phyloP scores from a whole-genome alignment of 2,329 filamentous ascomycete genomes.

The Macrophomina pseudophaseolina region DNA sequence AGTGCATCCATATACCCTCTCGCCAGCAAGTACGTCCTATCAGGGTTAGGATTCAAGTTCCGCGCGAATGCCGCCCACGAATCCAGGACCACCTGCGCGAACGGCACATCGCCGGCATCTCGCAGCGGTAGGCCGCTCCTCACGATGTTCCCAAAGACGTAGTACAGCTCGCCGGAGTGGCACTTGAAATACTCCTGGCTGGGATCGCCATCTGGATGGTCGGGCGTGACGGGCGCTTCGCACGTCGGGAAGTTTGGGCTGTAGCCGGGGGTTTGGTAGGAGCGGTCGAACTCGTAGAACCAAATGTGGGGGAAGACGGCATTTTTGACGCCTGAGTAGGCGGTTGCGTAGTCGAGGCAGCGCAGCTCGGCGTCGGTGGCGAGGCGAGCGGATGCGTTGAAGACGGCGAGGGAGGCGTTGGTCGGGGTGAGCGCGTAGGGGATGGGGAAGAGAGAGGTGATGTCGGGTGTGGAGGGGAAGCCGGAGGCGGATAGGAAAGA shows the following conservation, averaged over 20 bases:
- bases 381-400: slow-evolving; percentile 40
- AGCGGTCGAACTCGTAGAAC: slow-evolving; percentile 41
- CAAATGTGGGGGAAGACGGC: slow-evolving; percentile 34
- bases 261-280: slow-evolving; percentile 37
- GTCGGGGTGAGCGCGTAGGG: slow-evolving; percentile 23
- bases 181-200: slow-evolving; percentile 33
- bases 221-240: slow-evolving; percentile 34
- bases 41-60: slow-evolving; percentile 36
- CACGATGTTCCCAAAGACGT: slow-evolving; percentile 40
- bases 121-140: slow-evolving; percentile 41
- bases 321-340: slow-evolving; percentile 33
- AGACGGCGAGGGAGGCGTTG: slow-evolving; percentile 42
- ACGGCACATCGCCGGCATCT: slow-evolving; percentile 40
- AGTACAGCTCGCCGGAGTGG: slow-evolving; percentile 41
- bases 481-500: slow-evolving; percentile 31
- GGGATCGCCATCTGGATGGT: slow-evolving; percentile 37
- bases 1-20: slow-evolving; percentile 38
- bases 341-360: slow-evolving; percentile 40
- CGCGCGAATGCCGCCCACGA: slow-evolving; percentile 41
- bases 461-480: slow-evolving; percentile 27
- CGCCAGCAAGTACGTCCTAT: slow-evolving; percentile 32
- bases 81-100: slow-evolving; percentile 40
- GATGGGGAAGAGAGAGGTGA: slow-evolving; percentile 33
- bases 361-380: slow-evolving; percentile 40
- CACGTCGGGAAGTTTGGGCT: slow-evolving; percentile 43